Evolutionary conservation across 768 basidiomycete species (phyloP).

Genomic region (Sistotremastrum niveocremeum): DNA sequence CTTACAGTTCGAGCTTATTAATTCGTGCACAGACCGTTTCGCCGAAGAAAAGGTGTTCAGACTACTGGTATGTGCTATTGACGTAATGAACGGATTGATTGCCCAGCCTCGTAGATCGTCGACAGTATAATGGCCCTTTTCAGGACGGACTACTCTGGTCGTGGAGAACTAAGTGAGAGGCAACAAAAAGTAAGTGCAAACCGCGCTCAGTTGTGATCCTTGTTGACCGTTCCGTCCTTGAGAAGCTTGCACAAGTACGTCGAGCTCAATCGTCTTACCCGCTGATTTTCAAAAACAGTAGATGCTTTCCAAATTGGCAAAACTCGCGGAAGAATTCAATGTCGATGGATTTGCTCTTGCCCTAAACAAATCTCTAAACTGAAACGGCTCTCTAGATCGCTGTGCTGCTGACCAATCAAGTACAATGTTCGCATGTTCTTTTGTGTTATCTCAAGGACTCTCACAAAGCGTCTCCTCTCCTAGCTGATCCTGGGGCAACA

Average conservation of each 20-base stretch:
- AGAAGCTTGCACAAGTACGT: conserved; percentile 68
- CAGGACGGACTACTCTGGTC: conserved; percentile 82
- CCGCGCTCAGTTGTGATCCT: background rate
- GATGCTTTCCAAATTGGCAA: conserved; percentile 87
- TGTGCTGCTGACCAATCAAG: conserved; percentile 86
- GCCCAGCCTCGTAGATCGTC: conserved; percentile 45
- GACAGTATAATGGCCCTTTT: conserved; percentile 98
- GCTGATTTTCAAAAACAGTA: conserved; percentile 15
- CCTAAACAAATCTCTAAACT: conserved; percentile 3
- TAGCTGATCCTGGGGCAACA: conserved; percentile 89
- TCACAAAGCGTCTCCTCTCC: conserved; percentile 3
- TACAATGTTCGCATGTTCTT: conserved; percentile 45
- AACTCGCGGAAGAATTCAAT: conserved; percentile 87
- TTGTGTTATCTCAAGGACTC: background rate
- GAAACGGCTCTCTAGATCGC: conserved; percentile 42
- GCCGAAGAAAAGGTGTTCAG: conserved; percentile 81
- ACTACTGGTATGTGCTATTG: conserved; percentile 35
- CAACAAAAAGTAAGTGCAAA: conserved; percentile 61
- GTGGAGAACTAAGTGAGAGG: conserved; percentile 88
- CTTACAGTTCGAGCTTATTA: conserved; percentile 72
- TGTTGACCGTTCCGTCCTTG: background rate
- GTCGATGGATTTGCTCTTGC: conserved; percentile 23
- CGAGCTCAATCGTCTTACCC: background rate
- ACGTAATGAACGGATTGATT: background rate
- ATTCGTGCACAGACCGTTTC: conserved; percentile 76